These are phyloP conservation scores for Fusarium stilboides DNA, from an alignment of 2,329 filamentous ascomycete species.

Conservation along the genomic window DNA sequence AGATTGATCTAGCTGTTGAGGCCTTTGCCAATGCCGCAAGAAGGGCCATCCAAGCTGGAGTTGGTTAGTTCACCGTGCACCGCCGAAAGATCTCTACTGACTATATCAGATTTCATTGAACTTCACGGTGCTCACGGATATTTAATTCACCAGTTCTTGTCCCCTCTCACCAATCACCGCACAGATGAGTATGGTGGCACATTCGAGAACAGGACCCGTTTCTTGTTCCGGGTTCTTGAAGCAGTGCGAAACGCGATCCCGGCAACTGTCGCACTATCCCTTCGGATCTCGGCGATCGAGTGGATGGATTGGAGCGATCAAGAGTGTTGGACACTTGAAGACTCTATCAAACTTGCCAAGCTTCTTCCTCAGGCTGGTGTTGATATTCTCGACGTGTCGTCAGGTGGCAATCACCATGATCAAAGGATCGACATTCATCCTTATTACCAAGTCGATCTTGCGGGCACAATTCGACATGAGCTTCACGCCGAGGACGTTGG, in stretches of 20 bases:
- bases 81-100: rapidly evolving
- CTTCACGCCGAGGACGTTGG: constrained; percentile 63
- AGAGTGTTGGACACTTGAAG: constrained; percentile 75
- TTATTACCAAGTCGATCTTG: constrained; percentile 82
- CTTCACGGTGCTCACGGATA: constrained; percentile 10
- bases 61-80: not conserved
- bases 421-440: constrained; percentile 73
- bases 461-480: constrained; percentile 78
- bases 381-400: constrained; percentile 86
- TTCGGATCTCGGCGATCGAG: constrained; percentile 73
- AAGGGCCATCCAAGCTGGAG: not conserved
- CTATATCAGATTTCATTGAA: not conserved
- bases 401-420: constrained; percentile 76
- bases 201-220: constrained; percentile 74
- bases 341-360: constrained; percentile 58
- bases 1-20: not conserved
- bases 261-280: constrained; percentile 67
- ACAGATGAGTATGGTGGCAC: constrained; percentile 76
- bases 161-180: constrained; percentile 51
- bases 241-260: constrained; percentile 69
- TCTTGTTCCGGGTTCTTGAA: constrained; percentile 68
- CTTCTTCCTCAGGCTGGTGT: constrained; percentile 80
- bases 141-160: not conserved
- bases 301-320: constrained; percentile 67
- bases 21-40: not conserved